These are phyloP conservation scores for Moricandia moricandioides DNA, from an alignment of 345 rosid genomes.

Conservation along the genomic window DNA sequence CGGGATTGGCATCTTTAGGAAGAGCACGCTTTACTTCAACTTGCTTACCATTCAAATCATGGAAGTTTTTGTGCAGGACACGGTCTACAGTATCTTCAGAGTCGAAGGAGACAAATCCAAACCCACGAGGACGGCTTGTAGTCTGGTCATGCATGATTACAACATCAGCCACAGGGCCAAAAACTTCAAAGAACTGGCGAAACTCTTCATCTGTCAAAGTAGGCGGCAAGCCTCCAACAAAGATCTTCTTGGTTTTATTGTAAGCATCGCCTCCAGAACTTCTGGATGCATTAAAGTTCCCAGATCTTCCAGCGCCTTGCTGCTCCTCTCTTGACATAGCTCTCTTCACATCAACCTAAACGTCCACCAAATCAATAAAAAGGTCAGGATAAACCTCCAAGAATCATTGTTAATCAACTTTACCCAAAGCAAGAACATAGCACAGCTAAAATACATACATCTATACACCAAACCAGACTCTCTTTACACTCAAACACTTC, in stretches of 20 bases:
- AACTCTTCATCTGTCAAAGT: conserved; percentile 79
- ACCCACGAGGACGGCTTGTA: conserved; percentile 90
- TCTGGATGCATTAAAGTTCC: conserved; percentile 54
- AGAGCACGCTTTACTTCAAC: conserved; percentile 95
- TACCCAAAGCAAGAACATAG: too few relatives aligned
- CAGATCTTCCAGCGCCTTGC: conserved; percentile 64
- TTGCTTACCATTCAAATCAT: conserved; percentile 84
- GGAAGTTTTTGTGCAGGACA: conserved; percentile 79
- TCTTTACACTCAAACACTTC: background rate
- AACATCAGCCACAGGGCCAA: conserved; percentile 82
- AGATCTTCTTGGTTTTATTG: conserved; percentile 79
- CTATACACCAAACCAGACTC: background rate
- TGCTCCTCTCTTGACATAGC: conserved; percentile 94
- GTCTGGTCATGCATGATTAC: conserved; percentile 91
- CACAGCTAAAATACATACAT: background rate
- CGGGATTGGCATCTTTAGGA: conserved; percentile 93
- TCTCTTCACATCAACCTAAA: conserved; percentile 87
- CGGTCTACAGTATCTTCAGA: conserved; percentile 84
- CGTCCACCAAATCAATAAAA: background rate
- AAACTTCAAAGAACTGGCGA: conserved; percentile 79
- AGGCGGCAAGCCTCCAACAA: conserved; percentile 96
- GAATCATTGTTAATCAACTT: background rate
- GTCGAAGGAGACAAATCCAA: conserved; percentile 92
- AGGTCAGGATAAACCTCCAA: background rate
- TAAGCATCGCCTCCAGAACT: conserved; percentile 55